Conservation (phyloP, 345 rosid species). For the Populus deltoides region DNA sequence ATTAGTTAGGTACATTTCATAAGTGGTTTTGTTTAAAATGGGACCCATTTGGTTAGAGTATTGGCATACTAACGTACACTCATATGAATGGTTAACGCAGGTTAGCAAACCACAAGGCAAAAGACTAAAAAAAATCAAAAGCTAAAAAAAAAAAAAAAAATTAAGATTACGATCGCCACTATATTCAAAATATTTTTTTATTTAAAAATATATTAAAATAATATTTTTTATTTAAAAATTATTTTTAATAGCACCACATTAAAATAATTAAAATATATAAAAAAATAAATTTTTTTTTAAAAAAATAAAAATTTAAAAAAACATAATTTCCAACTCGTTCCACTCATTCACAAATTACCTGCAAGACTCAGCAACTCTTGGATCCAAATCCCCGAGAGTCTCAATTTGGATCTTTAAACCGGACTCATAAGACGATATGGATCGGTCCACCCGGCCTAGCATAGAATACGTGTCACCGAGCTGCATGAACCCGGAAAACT, state of each 20-base stretch:
- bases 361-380: constrained; percentile 44
- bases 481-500: constrained; percentile 53
- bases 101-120: background rate
- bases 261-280: no score
- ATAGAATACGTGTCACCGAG: constrained; percentile 51
- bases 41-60: background rate
- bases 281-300: no score
- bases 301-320: no score
- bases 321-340: no score
- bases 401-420: constrained; percentile 47
- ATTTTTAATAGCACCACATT: no score
- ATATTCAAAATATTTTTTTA: no score
- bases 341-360: constrained; percentile 14
- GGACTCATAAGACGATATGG: constrained; percentile 41
- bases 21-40: background rate
- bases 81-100: background rate
- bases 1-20: background rate
- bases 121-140: background rate
- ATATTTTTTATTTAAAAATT: no score
- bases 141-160: no score
- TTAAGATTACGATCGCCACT: no score
- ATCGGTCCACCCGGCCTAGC: constrained; percentile 43
- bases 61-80: background rate
- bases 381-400: constrained; percentile 42
- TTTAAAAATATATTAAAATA: no score